Evolutionary conservation across 2,329 filamentous ascomycete genomes (phyloP).

Genomic region (Fusarium sp.): DNA sequence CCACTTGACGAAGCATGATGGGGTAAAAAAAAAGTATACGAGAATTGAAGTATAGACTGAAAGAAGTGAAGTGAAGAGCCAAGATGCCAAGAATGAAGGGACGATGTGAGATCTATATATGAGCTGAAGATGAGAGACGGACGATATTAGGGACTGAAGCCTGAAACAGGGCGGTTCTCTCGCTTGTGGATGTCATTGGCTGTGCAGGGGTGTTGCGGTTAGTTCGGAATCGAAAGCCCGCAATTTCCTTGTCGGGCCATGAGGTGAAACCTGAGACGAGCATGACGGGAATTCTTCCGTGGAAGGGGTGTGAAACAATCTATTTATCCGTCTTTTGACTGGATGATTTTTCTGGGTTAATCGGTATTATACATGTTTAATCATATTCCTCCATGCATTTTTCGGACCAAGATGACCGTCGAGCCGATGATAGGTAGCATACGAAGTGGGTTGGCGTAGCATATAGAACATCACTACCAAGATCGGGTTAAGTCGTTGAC

Average conservation of each 20-base stretch:
- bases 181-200: not conserved
- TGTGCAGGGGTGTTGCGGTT: slow-evolving; percentile 2
- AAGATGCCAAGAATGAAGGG: slow-evolving; percentile 6
- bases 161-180: slow-evolving; percentile 20
- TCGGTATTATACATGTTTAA: not conserved
- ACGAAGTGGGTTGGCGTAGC: not conserved
- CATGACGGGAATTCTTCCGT: slow-evolving; percentile 17
- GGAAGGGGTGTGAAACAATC: slow-evolving; percentile 26
- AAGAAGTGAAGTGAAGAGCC: slow-evolving; percentile 2
- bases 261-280: slow-evolving; percentile 18
- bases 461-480: not conserved
- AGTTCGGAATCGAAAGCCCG: slow-evolving; percentile 19
- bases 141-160: slow-evolving; percentile 15
- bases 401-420: not conserved
- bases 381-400: not conserved
- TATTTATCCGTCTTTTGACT: slow-evolving; percentile 23
- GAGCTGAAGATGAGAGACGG: not conserved
- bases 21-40: not conserved
- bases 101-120: slow-evolving; percentile 10
- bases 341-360: not conserved
- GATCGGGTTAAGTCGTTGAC: fast-evolving
- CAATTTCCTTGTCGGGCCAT: slow-evolving; percentile 18
- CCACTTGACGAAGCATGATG: slow-evolving; percentile 47
- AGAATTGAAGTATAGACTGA: not conserved
- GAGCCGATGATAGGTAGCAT: not conserved